Conservation (phyloP, 2,329 filamentous ascomycete genomes). For the Xylariaceae sp. region DNA sequence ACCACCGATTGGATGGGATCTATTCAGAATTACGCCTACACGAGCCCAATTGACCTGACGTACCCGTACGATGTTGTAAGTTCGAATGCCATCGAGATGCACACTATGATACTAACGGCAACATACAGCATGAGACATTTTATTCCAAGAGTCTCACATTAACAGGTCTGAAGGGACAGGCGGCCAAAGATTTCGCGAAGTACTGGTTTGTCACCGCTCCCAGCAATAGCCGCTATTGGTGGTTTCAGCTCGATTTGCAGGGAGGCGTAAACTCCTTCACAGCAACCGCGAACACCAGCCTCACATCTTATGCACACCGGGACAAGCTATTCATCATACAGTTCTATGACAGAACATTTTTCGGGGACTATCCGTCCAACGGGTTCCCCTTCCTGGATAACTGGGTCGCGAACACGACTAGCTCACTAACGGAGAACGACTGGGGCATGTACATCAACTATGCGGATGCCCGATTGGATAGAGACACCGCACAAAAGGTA, state of each 20-base stretch:
- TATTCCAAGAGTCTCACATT: slow-evolving; percentile 48
- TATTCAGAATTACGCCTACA: slow-evolving; percentile 37
- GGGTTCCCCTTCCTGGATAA: slow-evolving; percentile 33
- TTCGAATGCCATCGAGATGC: background rate
- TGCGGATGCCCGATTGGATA: slow-evolving; percentile 52
- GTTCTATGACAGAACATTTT: slow-evolving; percentile 48
- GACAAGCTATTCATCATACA: slow-evolving; percentile 55
- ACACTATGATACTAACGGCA: background rate
- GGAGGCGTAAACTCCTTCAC: slow-evolving; percentile 47
- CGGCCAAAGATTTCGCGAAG: slow-evolving; percentile 43
- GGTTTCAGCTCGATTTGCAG: slow-evolving; percentile 49
- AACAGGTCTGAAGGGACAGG: slow-evolving; percentile 42
- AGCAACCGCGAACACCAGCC: slow-evolving; percentile 27
- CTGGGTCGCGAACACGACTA: slow-evolving; percentile 33
- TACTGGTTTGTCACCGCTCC: slow-evolving; percentile 47
- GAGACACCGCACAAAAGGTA: slow-evolving; percentile 51
- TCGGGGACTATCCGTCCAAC: slow-evolving; percentile 36
- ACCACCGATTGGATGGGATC: slow-evolving; percentile 40
- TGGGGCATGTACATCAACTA: slow-evolving; percentile 56
- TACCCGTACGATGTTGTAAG: slow-evolving; percentile 23
- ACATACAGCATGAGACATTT: slow-evolving; percentile 47
- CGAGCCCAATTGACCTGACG: slow-evolving; percentile 33
- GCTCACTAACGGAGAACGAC: slow-evolving; percentile 25
- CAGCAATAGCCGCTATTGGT: slow-evolving; percentile 44
- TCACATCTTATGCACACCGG: slow-evolving; percentile 47